Evolutionary conservation across 441 rosid genomes (phyloP), one percentile per base, ranked within the genome.

Genomic region (Sinapis alba): DNA sequence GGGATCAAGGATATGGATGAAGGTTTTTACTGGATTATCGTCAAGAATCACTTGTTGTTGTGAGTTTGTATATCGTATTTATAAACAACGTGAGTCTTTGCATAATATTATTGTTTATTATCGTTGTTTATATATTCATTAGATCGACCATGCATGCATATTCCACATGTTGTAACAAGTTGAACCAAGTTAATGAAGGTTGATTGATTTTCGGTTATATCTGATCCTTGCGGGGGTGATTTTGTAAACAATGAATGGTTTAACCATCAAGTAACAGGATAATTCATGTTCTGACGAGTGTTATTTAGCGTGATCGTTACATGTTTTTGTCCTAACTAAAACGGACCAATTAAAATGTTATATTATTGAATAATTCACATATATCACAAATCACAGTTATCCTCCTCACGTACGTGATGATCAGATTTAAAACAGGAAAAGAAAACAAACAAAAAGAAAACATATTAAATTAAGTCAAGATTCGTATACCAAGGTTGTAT

Each of bases 401-500:
- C 62, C 41, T 51, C 65, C 53, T 60, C n/a, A 15, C 6, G 12
- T 23, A 19, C 57, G 19, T 18, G 45, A 53, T 53, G 38, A 78
- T 51, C 62, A 41, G 59, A 32, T 61, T 24, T 53, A 50, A 54
- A 28, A 30, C 32, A 0, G 9, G 6, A 2, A 45, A n/a, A 45
- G 3, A 56, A 28, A 26, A 3, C 2, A 30, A 60, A 12, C 1
- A 7, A 30, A 50, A 34, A 68, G 34, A 27, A 47, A 38, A 13
- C 9, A 50, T 51, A 65, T 1, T 27, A 24, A 27, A 57, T 7
- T 4, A 77, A 78, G 78, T 78, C 71, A 78, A 78, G 81, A 62
- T 78, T 73, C 78, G 78, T 68, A 78, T 68, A 68, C 62, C 65
- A 62, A 78, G 65, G 18, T 68, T 74, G 65, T 78, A 78, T 67